Conservation (phyloP, 2,329 filamentous ascomycete genomes). For the Moelleriella libera region DNA sequence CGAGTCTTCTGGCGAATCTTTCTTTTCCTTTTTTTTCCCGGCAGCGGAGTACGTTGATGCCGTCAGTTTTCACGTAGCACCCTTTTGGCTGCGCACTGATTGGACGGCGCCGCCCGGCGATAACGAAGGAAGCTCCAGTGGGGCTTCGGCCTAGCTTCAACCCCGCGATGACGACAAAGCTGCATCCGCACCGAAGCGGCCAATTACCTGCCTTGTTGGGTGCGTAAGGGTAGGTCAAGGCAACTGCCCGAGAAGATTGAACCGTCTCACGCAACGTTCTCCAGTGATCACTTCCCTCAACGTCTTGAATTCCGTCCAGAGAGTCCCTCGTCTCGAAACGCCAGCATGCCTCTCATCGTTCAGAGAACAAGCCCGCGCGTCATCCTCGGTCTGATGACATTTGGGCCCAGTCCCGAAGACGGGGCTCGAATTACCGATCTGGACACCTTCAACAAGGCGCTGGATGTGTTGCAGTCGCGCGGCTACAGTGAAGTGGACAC, state of each 20-base stretch:
- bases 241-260: no score
- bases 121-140: background rate
- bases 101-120: no score
- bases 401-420: slow-evolving; percentile 45
- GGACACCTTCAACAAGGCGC: slow-evolving; percentile 53
- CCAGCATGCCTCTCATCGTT: slow-evolving; percentile 31
- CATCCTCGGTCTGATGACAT: slow-evolving; percentile 80
- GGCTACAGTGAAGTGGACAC: slow-evolving; percentile 83
- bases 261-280: no score
- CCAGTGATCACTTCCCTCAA: no score
- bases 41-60: no score
- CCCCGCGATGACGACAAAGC: background rate
- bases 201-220: no score
- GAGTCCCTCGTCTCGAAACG: background rate
- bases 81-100: no score
- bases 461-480: slow-evolving; percentile 63
- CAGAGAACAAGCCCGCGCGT: slow-evolving; percentile 44
- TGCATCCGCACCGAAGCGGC: background rate
- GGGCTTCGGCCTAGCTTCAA: background rate
- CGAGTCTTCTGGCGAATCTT: no score
- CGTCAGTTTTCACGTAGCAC: no score
- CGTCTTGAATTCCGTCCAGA: no score
- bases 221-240: no score
- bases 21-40: no score
- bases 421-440: slow-evolving; percentile 60